phyloP scores from a whole-genome alignment of 2,329 filamentous ascomycete species.

The Colletotrichum neosansevieriae region DNA sequence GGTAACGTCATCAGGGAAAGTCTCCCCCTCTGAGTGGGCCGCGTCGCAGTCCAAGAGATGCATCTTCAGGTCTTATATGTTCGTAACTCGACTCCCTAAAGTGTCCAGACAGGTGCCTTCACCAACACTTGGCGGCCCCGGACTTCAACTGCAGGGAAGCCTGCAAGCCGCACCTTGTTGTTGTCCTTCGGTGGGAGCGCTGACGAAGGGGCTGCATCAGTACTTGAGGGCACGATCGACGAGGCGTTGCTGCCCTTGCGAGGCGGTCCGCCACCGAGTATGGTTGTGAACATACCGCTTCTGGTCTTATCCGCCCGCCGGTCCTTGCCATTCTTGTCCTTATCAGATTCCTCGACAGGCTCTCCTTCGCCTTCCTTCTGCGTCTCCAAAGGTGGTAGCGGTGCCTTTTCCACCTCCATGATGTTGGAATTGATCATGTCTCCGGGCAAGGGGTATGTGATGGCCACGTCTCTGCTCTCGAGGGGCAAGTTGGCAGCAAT shows the following conservation, averaged over 20 bases:
- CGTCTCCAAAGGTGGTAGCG: conserved; percentile 70
- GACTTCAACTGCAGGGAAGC: conserved; percentile 81
- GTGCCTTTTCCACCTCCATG: conserved; percentile 88
- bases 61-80: conserved; percentile 10
- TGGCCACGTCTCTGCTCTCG: conserved; percentile 90
- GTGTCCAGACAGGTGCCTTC: conserved; percentile 80
- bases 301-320: conserved; percentile 57
- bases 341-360: conserved; percentile 55
- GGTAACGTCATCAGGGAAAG: conserved; percentile 7
- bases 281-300: conserved; percentile 57
- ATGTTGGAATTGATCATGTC: conserved; percentile 75
- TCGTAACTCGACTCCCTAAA: conserved; percentile 46
- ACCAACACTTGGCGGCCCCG: conserved; percentile 79
- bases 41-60: conserved; percentile 6
- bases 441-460: conserved; percentile 87
- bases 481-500: conserved; percentile 88
- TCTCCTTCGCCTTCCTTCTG: conserved; percentile 55
- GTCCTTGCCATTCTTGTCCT: conserved; percentile 58
- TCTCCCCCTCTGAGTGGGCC: conserved; percentile 6
- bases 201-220: conserved; percentile 55
- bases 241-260: conserved; percentile 51
- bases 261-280: conserved; percentile 39
- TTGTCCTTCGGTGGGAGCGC: conserved; percentile 58
- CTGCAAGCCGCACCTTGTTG: conserved; percentile 77
- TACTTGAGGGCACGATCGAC: conserved; percentile 46